phyloP scores from a whole-genome alignment of 2,329 filamentous ascomycete species.

The Stylonectria norvegica region DNA sequence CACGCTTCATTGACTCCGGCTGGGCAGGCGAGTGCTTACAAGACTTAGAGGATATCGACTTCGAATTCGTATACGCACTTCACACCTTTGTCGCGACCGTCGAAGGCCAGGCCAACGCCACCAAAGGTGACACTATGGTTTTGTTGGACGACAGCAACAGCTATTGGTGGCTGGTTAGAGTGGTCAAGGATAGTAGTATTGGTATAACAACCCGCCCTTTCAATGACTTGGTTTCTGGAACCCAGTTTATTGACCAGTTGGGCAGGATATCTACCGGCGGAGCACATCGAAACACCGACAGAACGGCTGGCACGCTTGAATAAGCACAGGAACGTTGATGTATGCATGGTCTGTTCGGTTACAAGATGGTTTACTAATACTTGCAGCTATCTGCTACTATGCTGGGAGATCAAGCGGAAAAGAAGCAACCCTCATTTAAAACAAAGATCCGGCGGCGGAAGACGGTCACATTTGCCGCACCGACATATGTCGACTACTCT shows the following conservation, averaged over 20 bases:
- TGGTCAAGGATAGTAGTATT: slow-evolving; percentile 97
- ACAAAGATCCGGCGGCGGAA: slow-evolving; percentile 74
- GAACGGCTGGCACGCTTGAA: slow-evolving; percentile 90
- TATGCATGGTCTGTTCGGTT: slow-evolving; percentile 32
- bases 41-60: slow-evolving; percentile 96
- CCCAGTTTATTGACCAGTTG: slow-evolving; percentile 20
- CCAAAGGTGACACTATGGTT: slow-evolving; percentile 98
- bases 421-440: slow-evolving; percentile 78
- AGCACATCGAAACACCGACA: slow-evolving; percentile 97
- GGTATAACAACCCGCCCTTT: no score
- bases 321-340: slow-evolving; percentile 97
- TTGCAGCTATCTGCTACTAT: slow-evolving; percentile 58
- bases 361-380: slow-evolving; percentile 9
- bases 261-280: slow-evolving; percentile 87
- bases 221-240: background rate
- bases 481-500: slow-evolving; percentile 84
- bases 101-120: slow-evolving; percentile 96
- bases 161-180: slow-evolving; percentile 98
- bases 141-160: slow-evolving; percentile 97
- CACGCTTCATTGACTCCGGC: slow-evolving; percentile 65
- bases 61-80: slow-evolving; percentile 97
- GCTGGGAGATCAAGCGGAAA: slow-evolving; percentile 65
- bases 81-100: slow-evolving; percentile 98
- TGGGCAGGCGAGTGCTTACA: slow-evolving; percentile 85
- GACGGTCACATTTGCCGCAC: slow-evolving; percentile 79